phyloP scores from a whole-genome alignment of 2,329 filamentous ascomycete genomes.

The Aspergillus pseudoglaucus region DNA sequence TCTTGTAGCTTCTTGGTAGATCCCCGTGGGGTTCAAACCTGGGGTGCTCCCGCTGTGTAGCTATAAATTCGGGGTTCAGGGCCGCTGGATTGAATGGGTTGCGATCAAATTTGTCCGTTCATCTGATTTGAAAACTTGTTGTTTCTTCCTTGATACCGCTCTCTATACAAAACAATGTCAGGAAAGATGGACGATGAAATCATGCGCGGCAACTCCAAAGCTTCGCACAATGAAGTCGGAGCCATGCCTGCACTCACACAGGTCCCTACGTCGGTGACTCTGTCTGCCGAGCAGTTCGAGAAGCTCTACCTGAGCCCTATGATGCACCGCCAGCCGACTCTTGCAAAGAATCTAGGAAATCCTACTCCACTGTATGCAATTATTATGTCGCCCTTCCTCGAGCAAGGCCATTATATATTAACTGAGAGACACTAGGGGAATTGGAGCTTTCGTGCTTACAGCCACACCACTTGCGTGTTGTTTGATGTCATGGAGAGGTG shows the following conservation, averaged over 20 bases:
- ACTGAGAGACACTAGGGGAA: conserved; percentile 1
- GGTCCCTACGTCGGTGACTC: conserved; percentile 18
- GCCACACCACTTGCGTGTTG: conserved; percentile 6
- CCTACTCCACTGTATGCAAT: conserved; percentile 24
- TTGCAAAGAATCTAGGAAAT: conserved; percentile 25
- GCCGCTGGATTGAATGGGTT: no score
- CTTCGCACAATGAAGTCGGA: background rate
- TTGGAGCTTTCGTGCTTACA: conserved; percentile 8
- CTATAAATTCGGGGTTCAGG: no score
- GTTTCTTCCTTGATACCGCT: no score
- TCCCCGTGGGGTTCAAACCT: no score
- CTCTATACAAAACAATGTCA: no score
- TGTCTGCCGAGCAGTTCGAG: conserved; percentile 29
- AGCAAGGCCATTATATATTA: conserved; percentile 1
- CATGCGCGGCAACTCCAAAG: background rate
- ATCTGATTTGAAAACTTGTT: no score
- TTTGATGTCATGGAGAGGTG: conserved; percentile 10
- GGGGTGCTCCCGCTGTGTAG: no score
- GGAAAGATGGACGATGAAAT: background rate
- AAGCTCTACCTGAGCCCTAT: conserved; percentile 30
- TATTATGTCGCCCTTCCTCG: background rate
- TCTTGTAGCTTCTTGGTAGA: no score
- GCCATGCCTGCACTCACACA: background rate
- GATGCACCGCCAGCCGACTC: conserved; percentile 23
- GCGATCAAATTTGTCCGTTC: no score